Base-by-base conservation (phyloP, 2,329 filamentous ascomycete species). In the Cyphellophora attinorum region DNA sequence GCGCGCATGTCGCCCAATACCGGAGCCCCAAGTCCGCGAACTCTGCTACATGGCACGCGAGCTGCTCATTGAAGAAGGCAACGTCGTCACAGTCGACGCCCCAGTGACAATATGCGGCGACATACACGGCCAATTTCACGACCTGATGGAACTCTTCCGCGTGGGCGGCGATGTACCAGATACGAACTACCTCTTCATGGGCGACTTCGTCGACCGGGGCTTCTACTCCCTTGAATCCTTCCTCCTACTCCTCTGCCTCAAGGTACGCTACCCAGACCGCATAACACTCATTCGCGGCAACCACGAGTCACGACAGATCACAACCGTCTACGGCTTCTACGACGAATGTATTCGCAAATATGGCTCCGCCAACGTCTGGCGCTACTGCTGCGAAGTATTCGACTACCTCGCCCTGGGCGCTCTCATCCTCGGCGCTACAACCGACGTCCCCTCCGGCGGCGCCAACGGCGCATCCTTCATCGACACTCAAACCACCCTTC, bases 151-250 rank as follows among this genome's bases (percentile, higher is more conserved):
- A 60, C 75, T 95, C 5, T 95, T 95, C 57, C 76, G 86, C 34
- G 88, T 95, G 3, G 88, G 88, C 42, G 88, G 88, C 44, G 85
- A 94, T 57, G 85, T 93, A 3, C 88, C 88, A 27, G 89, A 95
- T 54, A 95, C 88, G 19, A 94, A 93, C 55, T 95, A 95, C 59
- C 75, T 95, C 3, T 95, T 95, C 64, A 94, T 95, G 85, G 88
- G 89, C 56, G 89, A 98, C 61, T 98, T 95, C 52, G 89, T 98
- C 55, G 89, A 98, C 60, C 84, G 89, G 46, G 89, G 89, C 39
- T 98, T 95, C 70, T 98, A 96, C 67, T 94, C 85, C 2, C 79
- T 98, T 50, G 89, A 98, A 64, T 91, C 88, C 4, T 95, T 98
- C 56, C 79, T 95, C 42, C 82, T 98, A 36, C 79, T 98, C 8